Percentiles rank a stretch among this genome's conserved stretches.
Evolutionary conservation across 2,329 filamentous ascomycete genomes (phyloP).

Genomic region (Cryphonectria nitschkei): DNA sequence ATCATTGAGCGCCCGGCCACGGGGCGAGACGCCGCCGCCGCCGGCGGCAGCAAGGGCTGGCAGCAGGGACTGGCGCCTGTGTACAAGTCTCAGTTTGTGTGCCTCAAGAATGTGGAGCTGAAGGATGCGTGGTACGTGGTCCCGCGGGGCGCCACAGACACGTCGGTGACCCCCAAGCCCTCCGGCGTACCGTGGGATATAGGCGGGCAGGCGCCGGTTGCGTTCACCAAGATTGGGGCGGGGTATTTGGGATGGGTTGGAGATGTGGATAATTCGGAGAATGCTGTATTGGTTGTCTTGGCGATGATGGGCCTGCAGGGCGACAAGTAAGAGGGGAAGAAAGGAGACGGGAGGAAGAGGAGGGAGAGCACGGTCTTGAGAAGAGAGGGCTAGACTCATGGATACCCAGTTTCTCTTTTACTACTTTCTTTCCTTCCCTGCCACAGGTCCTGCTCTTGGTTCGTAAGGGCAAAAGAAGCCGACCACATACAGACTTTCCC

Average conservation of each 20-base stretch:
- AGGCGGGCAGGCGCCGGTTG: constrained; percentile 1
- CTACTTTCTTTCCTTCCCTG: neutral
- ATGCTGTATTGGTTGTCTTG: neutral
- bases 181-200: neutral
- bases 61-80: neutral
- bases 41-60: neutral
- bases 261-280: neutral
- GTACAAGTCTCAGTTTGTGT: neutral
- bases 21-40: neutral
- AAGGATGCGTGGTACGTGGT: constrained; percentile 10
- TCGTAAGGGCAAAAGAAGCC: neutral
- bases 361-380: neutral
- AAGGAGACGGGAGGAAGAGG: no score
- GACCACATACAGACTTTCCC: neutral
- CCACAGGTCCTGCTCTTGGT: neutral
- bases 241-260: constrained; percentile 11
- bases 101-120: constrained; percentile 5
- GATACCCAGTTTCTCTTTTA: no score
- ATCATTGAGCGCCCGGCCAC: neutral
- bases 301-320: constrained; percentile 12
- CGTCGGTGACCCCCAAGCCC: neutral
- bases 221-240: constrained; percentile 8
- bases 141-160: neutral
- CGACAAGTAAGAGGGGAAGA: neutral
- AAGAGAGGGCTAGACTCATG: neutral